These are phyloP conservation scores for Cladosporium austrohemisphaericum DNA, from an alignment of 2,329 filamentous ascomycete genomes.

Conservation along the genomic window DNA sequence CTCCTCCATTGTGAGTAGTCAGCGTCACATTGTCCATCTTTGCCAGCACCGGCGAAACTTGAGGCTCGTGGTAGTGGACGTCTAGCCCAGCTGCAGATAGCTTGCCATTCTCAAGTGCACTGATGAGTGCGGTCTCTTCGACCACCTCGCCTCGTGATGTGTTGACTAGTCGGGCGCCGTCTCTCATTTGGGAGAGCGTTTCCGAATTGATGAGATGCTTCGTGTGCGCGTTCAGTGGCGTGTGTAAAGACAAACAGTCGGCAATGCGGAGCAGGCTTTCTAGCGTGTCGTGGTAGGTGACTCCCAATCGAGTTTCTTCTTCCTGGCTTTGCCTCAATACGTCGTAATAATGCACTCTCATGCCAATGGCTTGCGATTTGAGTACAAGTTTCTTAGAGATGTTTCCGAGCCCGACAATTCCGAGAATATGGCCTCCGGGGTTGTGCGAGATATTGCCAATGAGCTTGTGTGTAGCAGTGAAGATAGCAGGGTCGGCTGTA, in stretches of 20 bases:
- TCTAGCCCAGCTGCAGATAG: constrained; percentile 48
- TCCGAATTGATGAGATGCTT: constrained; percentile 37
- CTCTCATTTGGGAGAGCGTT: constrained; percentile 48
- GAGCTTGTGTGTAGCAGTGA: constrained; percentile 56
- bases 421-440: constrained; percentile 48
- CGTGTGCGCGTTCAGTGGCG: constrained; percentile 43
- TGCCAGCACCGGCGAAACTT: constrained; percentile 43
- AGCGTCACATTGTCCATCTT: constrained; percentile 38
- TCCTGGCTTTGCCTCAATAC: constrained; percentile 46
- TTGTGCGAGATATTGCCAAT: constrained; percentile 51
- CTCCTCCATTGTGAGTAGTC: constrained; percentile 36
- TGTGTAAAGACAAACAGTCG: constrained; percentile 48
- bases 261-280: constrained; percentile 38
- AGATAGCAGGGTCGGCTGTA: constrained; percentile 42
- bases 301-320: constrained; percentile 47
- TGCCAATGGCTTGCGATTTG: constrained; percentile 59
- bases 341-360: constrained; percentile 63
- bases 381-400: constrained; percentile 46
- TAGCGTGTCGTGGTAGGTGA: constrained; percentile 50
- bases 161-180: constrained; percentile 48
- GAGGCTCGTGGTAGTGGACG: constrained; percentile 46
- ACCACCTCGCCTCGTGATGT: constrained; percentile 50
- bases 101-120: constrained; percentile 46
- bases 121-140: constrained; percentile 47
- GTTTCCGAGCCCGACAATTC: constrained; percentile 65